Base-by-base conservation (phyloP, 2,329 filamentous ascomycete species). In the Colletotrichum costaricense region DNA sequence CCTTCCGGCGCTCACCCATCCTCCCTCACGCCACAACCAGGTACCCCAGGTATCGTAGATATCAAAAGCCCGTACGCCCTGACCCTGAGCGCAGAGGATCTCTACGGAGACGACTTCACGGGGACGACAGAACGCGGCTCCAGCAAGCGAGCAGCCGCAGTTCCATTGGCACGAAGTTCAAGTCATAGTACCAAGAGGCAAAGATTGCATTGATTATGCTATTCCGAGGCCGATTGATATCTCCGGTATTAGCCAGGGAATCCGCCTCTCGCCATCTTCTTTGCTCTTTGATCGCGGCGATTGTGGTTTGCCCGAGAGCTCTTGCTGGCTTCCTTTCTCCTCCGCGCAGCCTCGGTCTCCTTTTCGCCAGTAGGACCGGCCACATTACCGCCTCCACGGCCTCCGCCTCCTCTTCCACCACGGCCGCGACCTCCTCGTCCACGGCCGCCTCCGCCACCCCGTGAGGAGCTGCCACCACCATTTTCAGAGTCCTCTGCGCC, bases 221-320 rank as follows among this genome's bases (percentile, higher is more conserved):
- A n/a, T 42, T 6, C 16, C 38, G 22, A 16, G 26, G 11, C 4
- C 8, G 19, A 22, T 6, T 14, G 19, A 28, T 11, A 60, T 22
- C 4, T 59, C 38, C 22, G 3, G 16, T 9, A 28, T 74, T 60
- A 84, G 14, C 80, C 82, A 14, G 81, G 76, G 56, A 85, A 81
- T 1, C 84, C 84, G 22, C 83, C 84, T 30, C 90, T 86, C 16
- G 88, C 89, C 89, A 93, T 91, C 83, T 93, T 93, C 78, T 83
- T 90, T 14, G 91, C 90, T 46, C 90, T 85, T 73, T 88, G 88
- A 79, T 97, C 93, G 63, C 95, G 89, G 30, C 95, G 90, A 81
- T 95, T 97, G 80, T 98, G 95, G 80, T 98, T 98, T 38, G 94
- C 95, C 74, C 93, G 87, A 26, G 93, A 94, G 3, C 92, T 88